Evolutionary conservation across 371 early-diverging fungal genomes (phyloP).

Genomic region (Mortierella sp.): DNA sequence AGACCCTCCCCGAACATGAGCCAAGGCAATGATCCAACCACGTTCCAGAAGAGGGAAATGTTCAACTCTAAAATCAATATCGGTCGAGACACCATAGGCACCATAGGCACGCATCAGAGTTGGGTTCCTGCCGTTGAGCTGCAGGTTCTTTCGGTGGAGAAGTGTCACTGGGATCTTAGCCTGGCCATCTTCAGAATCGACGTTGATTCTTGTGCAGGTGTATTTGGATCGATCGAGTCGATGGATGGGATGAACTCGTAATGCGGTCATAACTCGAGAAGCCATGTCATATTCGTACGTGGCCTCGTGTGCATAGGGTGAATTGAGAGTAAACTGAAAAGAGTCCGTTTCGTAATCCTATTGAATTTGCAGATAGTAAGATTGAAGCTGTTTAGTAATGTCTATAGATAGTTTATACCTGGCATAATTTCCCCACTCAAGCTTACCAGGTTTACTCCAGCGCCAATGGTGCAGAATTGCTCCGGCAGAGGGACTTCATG

Average conservation of each 20-base stretch:
- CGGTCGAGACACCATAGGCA: slow-evolving; percentile 85
- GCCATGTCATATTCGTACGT: slow-evolving; percentile 79
- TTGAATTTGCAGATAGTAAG: background rate
- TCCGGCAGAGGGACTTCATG: slow-evolving; percentile 71
- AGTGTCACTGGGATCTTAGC: slow-evolving; percentile 74
- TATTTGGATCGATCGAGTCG: slow-evolving; percentile 66
- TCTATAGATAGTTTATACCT: too few relatives aligned
- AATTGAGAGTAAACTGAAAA: slow-evolving; percentile 73
- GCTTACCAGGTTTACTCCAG: slow-evolving; percentile 74
- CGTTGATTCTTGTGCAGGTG: slow-evolving; percentile 66
- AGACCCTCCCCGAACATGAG: slow-evolving; percentile 90
- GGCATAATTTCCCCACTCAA: background rate
- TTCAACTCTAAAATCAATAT: slow-evolving; percentile 86
- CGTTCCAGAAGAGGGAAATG: slow-evolving; percentile 80
- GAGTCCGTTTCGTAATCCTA: slow-evolving; percentile 76
- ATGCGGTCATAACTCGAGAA: slow-evolving; percentile 55
- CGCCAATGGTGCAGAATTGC: slow-evolving; percentile 68
- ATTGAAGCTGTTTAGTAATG: too few relatives aligned
- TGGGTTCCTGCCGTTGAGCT: slow-evolving; percentile 72
- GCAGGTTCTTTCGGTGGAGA: slow-evolving; percentile 66
- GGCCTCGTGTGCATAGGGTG: slow-evolving; percentile 78
- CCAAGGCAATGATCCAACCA: slow-evolving; percentile 86
- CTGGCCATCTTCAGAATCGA: slow-evolving; percentile 59
- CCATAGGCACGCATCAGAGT: slow-evolving; percentile 84
- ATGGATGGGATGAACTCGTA: slow-evolving; percentile 63